These are phyloP conservation scores for Phaeotremella skinneri DNA, from an alignment of 768 basidiomycete genomes.

Conservation along the genomic window DNA sequence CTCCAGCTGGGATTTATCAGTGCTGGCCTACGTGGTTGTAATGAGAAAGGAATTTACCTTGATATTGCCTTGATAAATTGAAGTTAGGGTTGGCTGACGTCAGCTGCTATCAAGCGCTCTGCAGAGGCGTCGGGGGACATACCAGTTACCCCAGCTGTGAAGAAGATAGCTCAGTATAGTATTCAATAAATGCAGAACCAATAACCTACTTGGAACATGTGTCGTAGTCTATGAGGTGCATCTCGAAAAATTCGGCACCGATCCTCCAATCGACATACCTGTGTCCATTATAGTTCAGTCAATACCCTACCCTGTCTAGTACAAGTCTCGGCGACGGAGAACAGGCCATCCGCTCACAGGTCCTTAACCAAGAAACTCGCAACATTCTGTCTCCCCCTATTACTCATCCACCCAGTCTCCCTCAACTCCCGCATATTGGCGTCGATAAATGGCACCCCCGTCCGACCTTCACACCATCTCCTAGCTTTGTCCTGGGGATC, in stretches of 20 bases:
- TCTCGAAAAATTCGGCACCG: constrained; percentile 57
- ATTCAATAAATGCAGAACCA: constrained; percentile 1
- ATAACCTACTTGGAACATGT: constrained; percentile 63
- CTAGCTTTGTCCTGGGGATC: constrained; percentile 40
- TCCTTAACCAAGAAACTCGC: constrained; percentile 55
- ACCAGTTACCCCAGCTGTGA: constrained; percentile 51
- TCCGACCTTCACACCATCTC: constrained; percentile 50
- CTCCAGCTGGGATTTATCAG: constrained; percentile 33
- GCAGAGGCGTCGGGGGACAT: constrained; percentile 3
- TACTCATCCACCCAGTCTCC: constrained; percentile 54
- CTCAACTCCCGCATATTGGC: constrained; percentile 53
- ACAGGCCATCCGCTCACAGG: constrained; percentile 35
- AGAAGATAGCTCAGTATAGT: background rate
- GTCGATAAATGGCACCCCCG: constrained; percentile 55
- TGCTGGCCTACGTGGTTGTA: background rate
- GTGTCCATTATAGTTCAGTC: background rate
- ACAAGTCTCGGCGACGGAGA: background rate
- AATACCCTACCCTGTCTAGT: background rate
- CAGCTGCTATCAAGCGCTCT: constrained; percentile 1
- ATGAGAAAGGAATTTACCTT: constrained; percentile 11
- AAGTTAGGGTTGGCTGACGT: constrained; percentile 10
- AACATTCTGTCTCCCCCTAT: constrained; percentile 56
- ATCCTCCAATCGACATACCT: constrained; percentile 55
- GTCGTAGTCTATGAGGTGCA: constrained; percentile 53
- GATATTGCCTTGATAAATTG: constrained; percentile 20